A percentile compares a stretch with the other conserved stretches of the same genome.
Conservation (phyloP, 441 rosid species). For the Syzygium malaccense region DNA sequence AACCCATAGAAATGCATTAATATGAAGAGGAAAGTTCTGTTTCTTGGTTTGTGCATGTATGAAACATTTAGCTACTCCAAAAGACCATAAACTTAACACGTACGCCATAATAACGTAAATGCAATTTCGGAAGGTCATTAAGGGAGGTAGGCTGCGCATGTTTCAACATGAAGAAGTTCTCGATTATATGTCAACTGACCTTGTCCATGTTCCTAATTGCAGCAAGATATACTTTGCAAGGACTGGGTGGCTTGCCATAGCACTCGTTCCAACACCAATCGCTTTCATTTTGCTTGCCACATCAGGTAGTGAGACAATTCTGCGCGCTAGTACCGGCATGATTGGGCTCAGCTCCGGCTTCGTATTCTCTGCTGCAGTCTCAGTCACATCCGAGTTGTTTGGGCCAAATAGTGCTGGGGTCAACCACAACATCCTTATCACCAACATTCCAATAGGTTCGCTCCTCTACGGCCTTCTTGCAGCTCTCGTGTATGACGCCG, state of each 20-base stretch:
- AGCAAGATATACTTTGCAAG: conserved; percentile 64
- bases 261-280: conserved; percentile 58
- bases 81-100: not conserved
- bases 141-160: not conserved
- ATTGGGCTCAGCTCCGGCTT: conserved; percentile 82
- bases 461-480: conserved; percentile 78
- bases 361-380: conserved; percentile 66
- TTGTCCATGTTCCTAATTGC: conserved; percentile 17
- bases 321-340: conserved; percentile 28
- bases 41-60: not conserved
- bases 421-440: conserved; percentile 84
- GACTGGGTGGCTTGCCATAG: conserved; percentile 77
- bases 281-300: conserved; percentile 53
- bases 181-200: not conserved
- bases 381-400: conserved; percentile 80
- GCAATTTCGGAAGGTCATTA: not conserved
- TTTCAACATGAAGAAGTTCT: not conserved
- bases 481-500: conserved; percentile 54
- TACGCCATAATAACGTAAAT: not conserved
- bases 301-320: conserved; percentile 32
- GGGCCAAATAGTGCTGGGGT: conserved; percentile 71
- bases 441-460: conserved; percentile 83
- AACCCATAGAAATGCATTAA: not conserved
- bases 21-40: not conserved
- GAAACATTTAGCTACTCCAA: not conserved